phyloP scores from a whole-genome alignment of 2,329 filamentous ascomycete species.

The Falciphora oryzae region DNA sequence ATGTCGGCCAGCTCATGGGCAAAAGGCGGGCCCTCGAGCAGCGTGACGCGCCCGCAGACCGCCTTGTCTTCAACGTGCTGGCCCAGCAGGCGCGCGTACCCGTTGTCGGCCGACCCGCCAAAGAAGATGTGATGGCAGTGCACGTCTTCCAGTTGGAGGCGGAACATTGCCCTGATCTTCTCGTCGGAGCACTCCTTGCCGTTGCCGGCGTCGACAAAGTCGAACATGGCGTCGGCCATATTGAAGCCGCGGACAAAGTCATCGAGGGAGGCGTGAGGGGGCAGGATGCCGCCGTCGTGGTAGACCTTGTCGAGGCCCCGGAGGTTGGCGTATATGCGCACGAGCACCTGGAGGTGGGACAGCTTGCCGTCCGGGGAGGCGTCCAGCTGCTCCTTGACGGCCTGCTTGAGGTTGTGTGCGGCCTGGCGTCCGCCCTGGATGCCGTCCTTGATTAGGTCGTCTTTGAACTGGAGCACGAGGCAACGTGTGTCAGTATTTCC shows the following conservation, averaged over 20 bases:
- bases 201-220: constrained; percentile 2
- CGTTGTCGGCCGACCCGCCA: neutral
- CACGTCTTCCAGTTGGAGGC: neutral
- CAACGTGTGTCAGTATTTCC: neutral
- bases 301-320: neutral
- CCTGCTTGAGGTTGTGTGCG: neutral
- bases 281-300: neutral
- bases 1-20: neutral
- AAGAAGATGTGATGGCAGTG: neutral
- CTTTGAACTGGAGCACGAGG: neutral
- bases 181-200: constrained; percentile 1
- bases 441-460: neutral
- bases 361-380: neutral
- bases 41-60: neutral
- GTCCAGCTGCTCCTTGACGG: neutral
- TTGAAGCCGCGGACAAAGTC: constrained; percentile 1
- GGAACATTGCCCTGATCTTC: neutral
- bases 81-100: neutral
- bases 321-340: neutral
- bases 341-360: neutral
- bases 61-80: neutral
- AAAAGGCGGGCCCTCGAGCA: constrained; percentile 2
- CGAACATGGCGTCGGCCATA: neutral
- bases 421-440: neutral
- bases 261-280: neutral